Evolutionary conservation across 1,284 basidiomycete species (phyloP).

Genomic region (Fistulinella staudtii): DNA sequence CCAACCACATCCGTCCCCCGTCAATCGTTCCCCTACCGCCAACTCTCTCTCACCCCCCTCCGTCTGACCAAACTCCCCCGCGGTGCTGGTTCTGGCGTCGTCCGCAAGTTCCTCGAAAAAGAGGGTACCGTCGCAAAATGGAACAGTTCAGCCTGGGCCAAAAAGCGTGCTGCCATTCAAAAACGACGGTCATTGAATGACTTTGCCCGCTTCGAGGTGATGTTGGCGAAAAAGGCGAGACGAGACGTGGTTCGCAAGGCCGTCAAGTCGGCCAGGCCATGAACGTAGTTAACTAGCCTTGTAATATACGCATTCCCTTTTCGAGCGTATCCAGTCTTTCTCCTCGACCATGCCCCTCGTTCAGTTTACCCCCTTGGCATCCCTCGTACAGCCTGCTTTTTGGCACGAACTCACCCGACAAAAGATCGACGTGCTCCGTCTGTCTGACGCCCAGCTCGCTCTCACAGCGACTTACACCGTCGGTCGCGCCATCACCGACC

Average conservation of each 20-base stretch:
- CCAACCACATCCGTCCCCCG: slow-evolving; percentile 89
- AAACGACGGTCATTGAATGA: slow-evolving; percentile 80
- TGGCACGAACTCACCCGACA: slow-evolving; percentile 89
- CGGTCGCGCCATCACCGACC: slow-evolving; percentile 71
- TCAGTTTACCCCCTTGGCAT: slow-evolving; percentile 86
- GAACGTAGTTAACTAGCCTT: slow-evolving; percentile 4
- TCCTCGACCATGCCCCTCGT: slow-evolving; percentile 49
- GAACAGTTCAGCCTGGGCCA: slow-evolving; percentile 85
- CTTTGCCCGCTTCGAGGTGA: slow-evolving; percentile 83
- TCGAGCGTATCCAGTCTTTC: slow-evolving; percentile 9
- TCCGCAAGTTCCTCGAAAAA: slow-evolving; percentile 89
- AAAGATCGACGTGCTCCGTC: slow-evolving; percentile 89
- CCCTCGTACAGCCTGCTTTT: slow-evolving; percentile 85
- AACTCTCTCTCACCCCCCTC: slow-evolving; percentile 90
- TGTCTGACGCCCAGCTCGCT: slow-evolving; percentile 71
- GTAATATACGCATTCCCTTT: slow-evolving; percentile 2
- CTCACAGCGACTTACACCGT: slow-evolving; percentile 68
- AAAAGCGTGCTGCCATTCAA: slow-evolving; percentile 80
- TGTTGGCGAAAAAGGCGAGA: slow-evolving; percentile 75
- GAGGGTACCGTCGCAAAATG: slow-evolving; percentile 76
- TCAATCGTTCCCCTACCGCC: slow-evolving; percentile 88
- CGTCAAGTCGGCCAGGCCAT: slow-evolving; percentile 44
- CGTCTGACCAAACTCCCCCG: slow-evolving; percentile 85
- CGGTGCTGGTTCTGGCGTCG: slow-evolving; percentile 74
- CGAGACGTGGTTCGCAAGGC: slow-evolving; percentile 68